phyloP scores from a whole-genome alignment of 225 moss, liverwort and hornwort species.

The Sphagnum contortum region DNA sequence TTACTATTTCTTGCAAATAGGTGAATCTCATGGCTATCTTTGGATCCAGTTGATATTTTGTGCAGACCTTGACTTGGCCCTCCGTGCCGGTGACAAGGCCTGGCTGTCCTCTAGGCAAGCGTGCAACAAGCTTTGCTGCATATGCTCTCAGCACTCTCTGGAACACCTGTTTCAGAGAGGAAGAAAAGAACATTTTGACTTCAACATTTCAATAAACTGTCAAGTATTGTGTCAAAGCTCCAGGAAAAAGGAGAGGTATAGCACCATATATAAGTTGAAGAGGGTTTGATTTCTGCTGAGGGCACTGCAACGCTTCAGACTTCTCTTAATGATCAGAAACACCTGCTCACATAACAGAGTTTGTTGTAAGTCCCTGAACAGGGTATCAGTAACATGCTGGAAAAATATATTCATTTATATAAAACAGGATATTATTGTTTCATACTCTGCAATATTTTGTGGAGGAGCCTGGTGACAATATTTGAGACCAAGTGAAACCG shows the following conservation, averaged over 20 bases:
- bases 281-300: slow-evolving; percentile 91
- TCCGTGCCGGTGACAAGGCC: slow-evolving; percentile 92
- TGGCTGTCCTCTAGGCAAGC: slow-evolving; percentile 91
- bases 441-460: too few relatives aligned
- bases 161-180: slow-evolving; percentile 53
- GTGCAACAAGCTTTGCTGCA: slow-evolving; percentile 71
- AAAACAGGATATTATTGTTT: too few relatives aligned
- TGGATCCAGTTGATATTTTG: not conserved
- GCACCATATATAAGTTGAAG: slow-evolving; percentile 95
- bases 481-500: too few relatives aligned
- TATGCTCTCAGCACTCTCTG: slow-evolving; percentile 85
- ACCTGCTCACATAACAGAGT: slow-evolving; percentile 31
- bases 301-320: slow-evolving; percentile 97
- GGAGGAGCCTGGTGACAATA: too few relatives aligned
- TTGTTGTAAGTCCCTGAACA: too few relatives aligned
- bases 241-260: not conserved
- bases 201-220: not conserved
- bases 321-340: slow-evolving; percentile 91
- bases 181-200: not conserved
- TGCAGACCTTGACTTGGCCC: slow-evolving; percentile 88
- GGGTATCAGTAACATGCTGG: too few relatives aligned
- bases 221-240: too few relatives aligned
- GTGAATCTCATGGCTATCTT: too few relatives aligned
- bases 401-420: too few relatives aligned
- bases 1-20: too few relatives aligned